These are phyloP conservation scores for Golubevia pallescens DNA, from an alignment of 1,284 basidiomycete species.

Conservation along the genomic window DNA sequence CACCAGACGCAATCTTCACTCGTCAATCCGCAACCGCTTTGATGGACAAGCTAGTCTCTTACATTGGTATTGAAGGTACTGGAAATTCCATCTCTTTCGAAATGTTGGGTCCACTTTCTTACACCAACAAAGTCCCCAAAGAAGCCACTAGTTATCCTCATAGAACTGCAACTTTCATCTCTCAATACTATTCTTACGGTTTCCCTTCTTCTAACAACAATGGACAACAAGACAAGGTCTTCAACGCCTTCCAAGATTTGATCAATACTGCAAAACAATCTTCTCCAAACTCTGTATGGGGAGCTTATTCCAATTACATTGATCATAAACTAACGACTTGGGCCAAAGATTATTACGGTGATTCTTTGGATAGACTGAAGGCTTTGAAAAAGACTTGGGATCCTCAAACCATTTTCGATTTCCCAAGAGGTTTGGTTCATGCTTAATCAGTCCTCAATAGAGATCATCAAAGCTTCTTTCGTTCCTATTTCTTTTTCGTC, in stretches of 20 bases:
- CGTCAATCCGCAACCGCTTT: slow-evolving; percentile 16
- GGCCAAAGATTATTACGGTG: slow-evolving; percentile 24
- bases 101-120: slow-evolving; percentile 26
- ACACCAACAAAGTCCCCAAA: slow-evolving; percentile 1
- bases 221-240: slow-evolving; percentile 16
- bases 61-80: slow-evolving; percentile 20
- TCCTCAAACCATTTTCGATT: slow-evolving; percentile 28
- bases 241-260: slow-evolving; percentile 19
- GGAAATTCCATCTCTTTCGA: slow-evolving; percentile 38
- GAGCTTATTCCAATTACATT: slow-evolving; percentile 3
- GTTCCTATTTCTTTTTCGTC: too few species aligned
- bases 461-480: too few species aligned
- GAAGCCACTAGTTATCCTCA: slow-evolving; percentile 11
- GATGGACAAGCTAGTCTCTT: slow-evolving; percentile 17
- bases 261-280: slow-evolving; percentile 11
- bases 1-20: slow-evolving; percentile 13
- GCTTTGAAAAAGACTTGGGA: slow-evolving; percentile 23
- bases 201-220: slow-evolving; percentile 18
- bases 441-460: too few species aligned
- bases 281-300: slow-evolving; percentile 16
- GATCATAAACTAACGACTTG: slow-evolving; percentile 13
- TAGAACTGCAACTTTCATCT: slow-evolving; percentile 16
- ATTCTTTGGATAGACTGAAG: slow-evolving; percentile 18
- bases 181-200: slow-evolving; percentile 36
- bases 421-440: slow-evolving; percentile 31